Evolutionary conservation across 768 basidiomycete species (phyloP).

Genomic region (Collybia sordida): DNA sequence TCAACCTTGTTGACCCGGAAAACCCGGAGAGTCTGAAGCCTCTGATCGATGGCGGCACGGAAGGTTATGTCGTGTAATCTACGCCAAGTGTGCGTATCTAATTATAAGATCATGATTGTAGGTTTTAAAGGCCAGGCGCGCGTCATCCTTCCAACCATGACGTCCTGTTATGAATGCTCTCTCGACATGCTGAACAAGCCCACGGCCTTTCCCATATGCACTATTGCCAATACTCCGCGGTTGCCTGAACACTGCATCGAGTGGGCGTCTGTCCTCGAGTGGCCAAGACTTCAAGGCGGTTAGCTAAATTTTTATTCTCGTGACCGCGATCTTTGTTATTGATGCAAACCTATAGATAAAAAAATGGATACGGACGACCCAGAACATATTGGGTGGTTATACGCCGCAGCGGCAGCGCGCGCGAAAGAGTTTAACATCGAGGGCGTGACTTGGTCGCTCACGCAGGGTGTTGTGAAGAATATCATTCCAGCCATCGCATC

Average conservation of each 20-base stretch:
- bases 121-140: slow-evolving; percentile 99
- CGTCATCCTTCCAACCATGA: slow-evolving; percentile 92
- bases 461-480: slow-evolving; percentile 99
- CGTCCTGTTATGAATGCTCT: slow-evolving; percentile 97
- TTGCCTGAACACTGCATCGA: slow-evolving; percentile 99
- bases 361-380: slow-evolving; percentile 98
- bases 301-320: slow-evolving; percentile 10
- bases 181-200: slow-evolving; percentile 98
- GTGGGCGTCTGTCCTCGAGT: slow-evolving; percentile 98
- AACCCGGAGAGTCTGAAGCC: slow-evolving; percentile 93
- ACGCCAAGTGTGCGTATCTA: background rate
- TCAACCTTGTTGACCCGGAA: slow-evolving; percentile 91
- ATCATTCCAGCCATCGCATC: slow-evolving; percentile 99
- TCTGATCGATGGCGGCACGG: slow-evolving; percentile 97
- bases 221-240: slow-evolving; percentile 97
- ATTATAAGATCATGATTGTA: slow-evolving; percentile 26
- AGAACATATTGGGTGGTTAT: slow-evolving; percentile 95
- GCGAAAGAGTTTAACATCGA: slow-evolving; percentile 96
- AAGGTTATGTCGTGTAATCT: slow-evolving; percentile 60
- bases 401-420: slow-evolving; percentile 72
- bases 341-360: slow-evolving; percentile 58
- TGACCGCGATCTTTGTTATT: background rate
- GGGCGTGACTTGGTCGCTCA: slow-evolving; percentile 96
- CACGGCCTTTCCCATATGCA: slow-evolving; percentile 96
- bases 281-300: slow-evolving; percentile 95